Base-by-base conservation (phyloP, 2,329 filamentous ascomycete species). In the Neofusicoccum kwambonambiense region DNA sequence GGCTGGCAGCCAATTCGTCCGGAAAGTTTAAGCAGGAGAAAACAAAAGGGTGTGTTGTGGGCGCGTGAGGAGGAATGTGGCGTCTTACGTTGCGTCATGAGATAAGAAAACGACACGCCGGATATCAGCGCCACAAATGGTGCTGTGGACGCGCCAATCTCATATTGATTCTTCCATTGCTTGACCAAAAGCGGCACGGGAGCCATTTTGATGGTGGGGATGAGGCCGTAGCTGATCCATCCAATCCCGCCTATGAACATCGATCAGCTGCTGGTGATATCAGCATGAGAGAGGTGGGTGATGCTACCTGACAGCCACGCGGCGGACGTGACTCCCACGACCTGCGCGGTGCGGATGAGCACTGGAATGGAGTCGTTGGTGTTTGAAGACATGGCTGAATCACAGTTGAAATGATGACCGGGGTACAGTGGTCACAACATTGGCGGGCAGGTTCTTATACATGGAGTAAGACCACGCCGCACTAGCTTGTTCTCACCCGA, bases 121-220 rank as follows among this genome's bases (percentile, higher is more conserved):
- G 64, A 57, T 27, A 63, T 62, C 35, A 70, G 31, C 7, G 70
- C 71, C 9, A 72, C 19, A 8, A 65, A 67, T 1, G 70, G 72
- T 9, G 67, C 67, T 1, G 63, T 65, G 7, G 60, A 41, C 27
- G 54, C 67, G 39, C 72, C 72, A 19, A 69, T 62, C 12, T 70
- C 64, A 64, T 64, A 73, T 9, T 66, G 56, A 17, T 62, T 58
- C 27, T 63, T 62, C 70, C 71, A 74, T 68, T 74, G 71, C 65
- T 69, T 65, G 27, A 67, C 68, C 2, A 60, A 41, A 2, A 70
- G 51, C 15, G 68, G 67, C 12, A 63, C 51, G 4, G 71, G 67
- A 13, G 69, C 67, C 8, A 69, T 60, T n/a, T 65, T 51, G 13
- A 69, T 45, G 5, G 69, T 62, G 5, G 71, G 69, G 15, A 73